A percentile compares a stretch with the other conserved stretches of the same genome.
phyloP scores from a whole-genome alignment of 1,284 basidiomycete species.

The Cronartium quercuum region DNA sequence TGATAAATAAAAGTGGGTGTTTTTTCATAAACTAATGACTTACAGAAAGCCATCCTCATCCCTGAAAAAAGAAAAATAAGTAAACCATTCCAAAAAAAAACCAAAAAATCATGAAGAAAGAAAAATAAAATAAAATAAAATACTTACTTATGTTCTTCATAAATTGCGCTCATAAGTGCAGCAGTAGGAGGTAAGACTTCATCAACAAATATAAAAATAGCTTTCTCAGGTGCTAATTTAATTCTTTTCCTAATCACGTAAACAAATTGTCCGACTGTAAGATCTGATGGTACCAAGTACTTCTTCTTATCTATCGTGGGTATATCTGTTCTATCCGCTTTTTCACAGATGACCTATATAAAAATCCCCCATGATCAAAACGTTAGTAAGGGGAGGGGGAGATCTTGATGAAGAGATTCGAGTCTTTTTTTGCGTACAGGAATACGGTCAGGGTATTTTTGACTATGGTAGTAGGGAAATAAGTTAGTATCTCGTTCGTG shows the following conservation, averaged over 20 bases:
- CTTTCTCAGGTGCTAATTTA: conserved; percentile 99
- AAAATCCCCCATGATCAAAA: too few relatives aligned
- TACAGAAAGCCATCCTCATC: conserved; percentile 95
- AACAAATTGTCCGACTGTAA: conserved; percentile 76
- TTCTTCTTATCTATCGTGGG: conserved; percentile 99
- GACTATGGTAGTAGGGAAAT: not conserved
- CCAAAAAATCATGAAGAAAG: not conserved
- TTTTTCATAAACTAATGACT: conserved; percentile 51
- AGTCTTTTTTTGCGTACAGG: conserved; percentile 6
- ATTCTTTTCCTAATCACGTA: conserved; percentile 99
- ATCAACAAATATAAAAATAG: conserved; percentile 98
- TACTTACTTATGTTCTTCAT: conserved; percentile 78
- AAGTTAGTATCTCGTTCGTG: not conserved
- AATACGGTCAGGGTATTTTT: conserved; percentile 38
- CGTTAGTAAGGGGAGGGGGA: not conserved
- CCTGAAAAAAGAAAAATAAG: conserved; percentile 49
- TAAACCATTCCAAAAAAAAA: not conserved
- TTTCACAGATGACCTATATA: conserved; percentile 93
- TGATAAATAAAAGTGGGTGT: not conserved
- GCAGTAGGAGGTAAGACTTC: conserved; percentile 97
- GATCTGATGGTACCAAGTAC: conserved; percentile 86
- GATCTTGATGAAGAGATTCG: not conserved
- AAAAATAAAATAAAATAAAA: not conserved
- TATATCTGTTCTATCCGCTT: conserved; percentile 97
- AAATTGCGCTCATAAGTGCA: conserved; percentile 96